Conservation (phyloP, 306 rosid species). For the Castanea crenata region DNA sequence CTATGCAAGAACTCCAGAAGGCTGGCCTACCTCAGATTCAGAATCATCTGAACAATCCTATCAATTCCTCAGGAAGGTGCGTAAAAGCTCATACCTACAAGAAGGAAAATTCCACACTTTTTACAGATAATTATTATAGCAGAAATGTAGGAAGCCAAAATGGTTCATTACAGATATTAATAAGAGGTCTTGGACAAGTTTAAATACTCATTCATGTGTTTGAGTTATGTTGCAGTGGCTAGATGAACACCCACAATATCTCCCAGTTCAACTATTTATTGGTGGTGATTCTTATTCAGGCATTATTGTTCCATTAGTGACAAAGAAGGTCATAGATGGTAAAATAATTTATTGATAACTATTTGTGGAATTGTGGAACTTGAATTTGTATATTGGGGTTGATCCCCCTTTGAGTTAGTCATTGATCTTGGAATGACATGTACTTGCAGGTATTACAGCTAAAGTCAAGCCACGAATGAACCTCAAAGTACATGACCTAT, state of each 20-base stretch:
- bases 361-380: background rate
- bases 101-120: background rate
- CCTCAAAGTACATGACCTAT: slow-evolving; percentile 7
- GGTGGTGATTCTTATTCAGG: slow-evolving; percentile 28
- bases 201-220: background rate
- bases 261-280: slow-evolving; percentile 14
- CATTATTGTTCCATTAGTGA: slow-evolving; percentile 12
- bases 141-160: background rate
- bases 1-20: slow-evolving; percentile 2
- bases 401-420: background rate
- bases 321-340: slow-evolving; percentile 15
- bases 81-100: background rate
- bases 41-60: slow-evolving; percentile 12
- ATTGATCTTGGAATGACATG: background rate
- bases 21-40: slow-evolving; percentile 9
- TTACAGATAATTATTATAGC: background rate
- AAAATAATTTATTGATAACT: background rate
- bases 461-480: slow-evolving; percentile 15
- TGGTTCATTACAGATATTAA: background rate
- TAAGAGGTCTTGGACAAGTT: background rate
- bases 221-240: slow-evolving; percentile 20
- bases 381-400: background rate
- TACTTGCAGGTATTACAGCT: slow-evolving; percentile 13
- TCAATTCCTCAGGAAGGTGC: slow-evolving; percentile 16
- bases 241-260: slow-evolving; percentile 9